These are phyloP conservation scores for Rhypophila decipiens DNA, from an alignment of 495 filamentous ascomycete species.

Conservation along the genomic window DNA sequence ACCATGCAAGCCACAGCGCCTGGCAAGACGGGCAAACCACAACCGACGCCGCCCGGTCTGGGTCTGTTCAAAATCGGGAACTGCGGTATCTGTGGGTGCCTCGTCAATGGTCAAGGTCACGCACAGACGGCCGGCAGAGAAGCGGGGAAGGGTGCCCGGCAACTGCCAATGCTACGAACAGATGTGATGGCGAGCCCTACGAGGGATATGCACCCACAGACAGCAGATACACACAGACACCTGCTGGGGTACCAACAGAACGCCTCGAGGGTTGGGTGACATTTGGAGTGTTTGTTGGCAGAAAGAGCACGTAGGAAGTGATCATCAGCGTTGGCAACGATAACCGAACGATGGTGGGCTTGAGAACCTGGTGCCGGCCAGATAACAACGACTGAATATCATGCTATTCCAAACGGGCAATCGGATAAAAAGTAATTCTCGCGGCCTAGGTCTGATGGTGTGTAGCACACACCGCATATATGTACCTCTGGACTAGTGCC, in stretches of 20 bases:
- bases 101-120: neutral
- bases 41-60: too few relatives aligned
- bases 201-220: neutral
- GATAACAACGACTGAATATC: neutral
- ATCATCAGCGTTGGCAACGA: too few relatives aligned
- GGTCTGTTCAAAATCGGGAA: too few relatives aligned
- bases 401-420: neutral
- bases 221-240: neutral
- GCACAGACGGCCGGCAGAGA: neutral
- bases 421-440: neutral
- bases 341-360: too few relatives aligned
- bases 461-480: too few relatives aligned
- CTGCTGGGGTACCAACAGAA: neutral
- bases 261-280: neutral
- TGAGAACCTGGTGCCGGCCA: neutral
- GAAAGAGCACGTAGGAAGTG: too few relatives aligned
- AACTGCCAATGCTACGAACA: neutral
- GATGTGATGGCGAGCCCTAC: neutral
- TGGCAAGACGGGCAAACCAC: neutral
- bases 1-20: too few relatives aligned
- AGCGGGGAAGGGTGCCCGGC: neutral
- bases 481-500: too few relatives aligned
- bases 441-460: neutral
- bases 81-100: too few relatives aligned
- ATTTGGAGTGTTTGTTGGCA: neutral